Conservation (phyloP, 2,329 filamentous ascomycete genomes). For the Fusarium nygamai region DNA sequence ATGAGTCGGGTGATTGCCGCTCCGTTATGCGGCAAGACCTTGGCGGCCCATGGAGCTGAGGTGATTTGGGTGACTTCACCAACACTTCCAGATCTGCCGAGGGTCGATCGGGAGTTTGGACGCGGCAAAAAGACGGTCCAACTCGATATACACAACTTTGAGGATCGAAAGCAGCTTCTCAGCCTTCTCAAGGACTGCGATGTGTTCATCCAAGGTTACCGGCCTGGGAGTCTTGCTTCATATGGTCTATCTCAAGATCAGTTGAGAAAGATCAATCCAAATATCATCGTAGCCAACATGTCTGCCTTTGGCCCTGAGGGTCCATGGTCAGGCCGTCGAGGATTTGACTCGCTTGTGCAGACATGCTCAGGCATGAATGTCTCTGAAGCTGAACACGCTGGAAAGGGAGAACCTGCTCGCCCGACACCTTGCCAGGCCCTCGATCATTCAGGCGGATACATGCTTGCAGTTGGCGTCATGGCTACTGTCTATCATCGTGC, state of each 20-base stretch:
- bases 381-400: constrained; percentile 60
- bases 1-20: constrained; percentile 78
- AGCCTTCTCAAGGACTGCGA: constrained; percentile 67
- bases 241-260: constrained; percentile 52
- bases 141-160: constrained; percentile 64
- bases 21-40: constrained; percentile 71
- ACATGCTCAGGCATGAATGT: constrained; percentile 66
- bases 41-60: constrained; percentile 76
- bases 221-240: constrained; percentile 62
- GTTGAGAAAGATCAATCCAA: constrained; percentile 52
- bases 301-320: constrained; percentile 62
- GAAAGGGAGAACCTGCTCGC: constrained; percentile 51
- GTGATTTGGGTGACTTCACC: constrained; percentile 76
- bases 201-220: constrained; percentile 72
- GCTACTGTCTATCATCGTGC: constrained; percentile 61
- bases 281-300: constrained; percentile 61
- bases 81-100: constrained; percentile 69
- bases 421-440: constrained; percentile 64
- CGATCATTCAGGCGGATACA: constrained; percentile 65
- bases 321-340: constrained; percentile 54
- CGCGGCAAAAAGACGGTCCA: constrained; percentile 72
- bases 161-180: constrained; percentile 63
- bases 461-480: constrained; percentile 63
- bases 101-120: constrained; percentile 73
- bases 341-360: constrained; percentile 64